Conservation (phyloP, 106 monocot species). For the Allium fistulosum region DNA sequence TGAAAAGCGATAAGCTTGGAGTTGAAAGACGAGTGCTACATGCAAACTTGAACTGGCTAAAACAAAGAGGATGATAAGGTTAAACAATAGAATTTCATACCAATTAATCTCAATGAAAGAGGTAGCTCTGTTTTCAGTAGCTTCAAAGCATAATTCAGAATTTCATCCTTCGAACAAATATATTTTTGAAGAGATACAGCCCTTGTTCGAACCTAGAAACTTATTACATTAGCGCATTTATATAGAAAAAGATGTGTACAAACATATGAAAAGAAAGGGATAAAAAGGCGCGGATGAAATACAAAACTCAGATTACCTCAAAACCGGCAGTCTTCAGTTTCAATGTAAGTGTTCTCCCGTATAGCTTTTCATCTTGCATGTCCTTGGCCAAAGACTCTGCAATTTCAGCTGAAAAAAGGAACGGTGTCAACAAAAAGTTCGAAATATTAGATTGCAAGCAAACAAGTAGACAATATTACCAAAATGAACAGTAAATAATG, state of each 20-base stretch:
- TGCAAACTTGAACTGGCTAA: not conserved
- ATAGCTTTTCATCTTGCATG: conserved; percentile 70
- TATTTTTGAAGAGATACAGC: conserved; percentile 64
- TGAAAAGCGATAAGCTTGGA: not conserved
- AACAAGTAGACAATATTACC: too few relatives aligned
- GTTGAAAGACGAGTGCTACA: not conserved
- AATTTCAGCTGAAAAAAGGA: conserved; percentile 56
- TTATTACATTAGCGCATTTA: not conserved
- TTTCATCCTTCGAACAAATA: conserved; percentile 82
- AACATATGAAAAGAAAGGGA: not conserved
- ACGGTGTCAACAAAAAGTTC: not conserved
- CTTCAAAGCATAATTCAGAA: conserved; percentile 58
- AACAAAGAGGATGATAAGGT: not conserved
- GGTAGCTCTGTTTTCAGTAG: conserved; percentile 92
- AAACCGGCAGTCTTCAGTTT: conserved; percentile 92
- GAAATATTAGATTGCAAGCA: too few relatives aligned
- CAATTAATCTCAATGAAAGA: conserved; percentile 82
- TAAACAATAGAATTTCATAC: conserved; percentile 28
- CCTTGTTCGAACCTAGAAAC: conserved; percentile 73
- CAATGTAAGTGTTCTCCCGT: conserved; percentile 74
- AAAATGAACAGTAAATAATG: too few relatives aligned
- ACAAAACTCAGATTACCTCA: conserved; percentile 41
- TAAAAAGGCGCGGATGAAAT: conserved; percentile 3
- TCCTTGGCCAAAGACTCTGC: conserved; percentile 80
- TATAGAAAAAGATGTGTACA: not conserved